Evolutionary conservation across 73 alveolate species (phyloP).

Genomic region (Tetrahymena borealis): DNA sequence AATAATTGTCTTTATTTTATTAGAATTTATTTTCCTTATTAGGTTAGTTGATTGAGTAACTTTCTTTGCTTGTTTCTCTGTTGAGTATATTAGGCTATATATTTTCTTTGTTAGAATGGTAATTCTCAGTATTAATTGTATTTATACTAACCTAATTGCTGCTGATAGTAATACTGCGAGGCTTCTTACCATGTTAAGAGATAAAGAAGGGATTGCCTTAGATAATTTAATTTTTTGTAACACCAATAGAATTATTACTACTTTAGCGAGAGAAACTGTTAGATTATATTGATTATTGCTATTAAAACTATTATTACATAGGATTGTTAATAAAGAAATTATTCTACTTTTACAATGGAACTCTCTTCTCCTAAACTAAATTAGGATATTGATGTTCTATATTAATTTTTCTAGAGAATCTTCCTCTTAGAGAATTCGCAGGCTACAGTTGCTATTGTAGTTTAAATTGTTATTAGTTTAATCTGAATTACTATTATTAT

Average conservation of each 20-base stretch:
- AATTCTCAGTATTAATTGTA: background rate
- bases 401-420: background rate
- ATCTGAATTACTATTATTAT: background rate
- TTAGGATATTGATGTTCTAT: background rate
- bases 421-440: background rate
- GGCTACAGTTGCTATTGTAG: background rate
- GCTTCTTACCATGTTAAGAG: background rate
- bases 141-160: background rate
- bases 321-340: background rate
- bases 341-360: background rate
- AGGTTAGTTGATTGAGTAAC: background rate
- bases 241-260: background rate
- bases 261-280: background rate
- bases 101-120: background rate
- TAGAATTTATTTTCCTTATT: background rate
- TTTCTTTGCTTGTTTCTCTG: background rate
- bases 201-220: background rate
- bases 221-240: background rate
- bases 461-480: background rate
- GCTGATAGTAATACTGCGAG: background rate
- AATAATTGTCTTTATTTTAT: background rate
- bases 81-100: background rate
- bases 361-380: background rate
- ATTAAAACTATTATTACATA: background rate
- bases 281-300: too few relatives aligned